phyloP scores from a whole-genome alignment of 805 yeast genomes.

The Teunomyces cretensis region DNA sequence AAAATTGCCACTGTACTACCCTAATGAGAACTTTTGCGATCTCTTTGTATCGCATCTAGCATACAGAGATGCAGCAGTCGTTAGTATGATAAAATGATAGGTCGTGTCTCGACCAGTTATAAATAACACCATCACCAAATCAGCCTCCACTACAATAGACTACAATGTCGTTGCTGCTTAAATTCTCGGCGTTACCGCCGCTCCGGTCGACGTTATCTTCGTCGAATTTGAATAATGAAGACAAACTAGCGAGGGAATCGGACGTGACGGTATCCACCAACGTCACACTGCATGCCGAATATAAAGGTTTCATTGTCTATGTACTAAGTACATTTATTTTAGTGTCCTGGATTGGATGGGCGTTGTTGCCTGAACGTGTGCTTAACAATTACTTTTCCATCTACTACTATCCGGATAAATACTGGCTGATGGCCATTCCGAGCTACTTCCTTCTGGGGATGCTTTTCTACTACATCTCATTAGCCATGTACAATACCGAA shows the following conservation, averaged over 20 bases:
- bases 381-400: constrained; percentile 52
- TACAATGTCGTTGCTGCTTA: not conserved
- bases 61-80: too few relatives aligned
- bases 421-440: constrained; percentile 88
- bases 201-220: not conserved
- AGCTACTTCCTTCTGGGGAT: constrained; percentile 66
- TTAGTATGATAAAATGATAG: too few relatives aligned
- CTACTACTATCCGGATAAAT: constrained; percentile 79
- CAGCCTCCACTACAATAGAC: not conserved
- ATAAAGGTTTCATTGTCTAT: constrained; percentile 83
- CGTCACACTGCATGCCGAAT: constrained; percentile 65
- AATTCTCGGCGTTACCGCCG: not conserved
- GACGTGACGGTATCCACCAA: constrained; percentile 63
- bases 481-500: constrained; percentile 77
- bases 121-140: too few relatives aligned
- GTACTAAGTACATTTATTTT: constrained; percentile 62
- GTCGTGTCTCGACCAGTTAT: too few relatives aligned
- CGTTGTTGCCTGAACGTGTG: constrained; percentile 61
- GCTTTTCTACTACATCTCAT: constrained; percentile 69
- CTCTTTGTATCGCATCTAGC: too few relatives aligned
- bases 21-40: too few relatives aligned
- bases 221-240: constrained; percentile 21
- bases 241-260: constrained; percentile 60
- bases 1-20: too few relatives aligned
- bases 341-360: constrained; percentile 66